Conservation (phyloP, 73 alveolate genomes). For the Breviolum minutum region DNA sequence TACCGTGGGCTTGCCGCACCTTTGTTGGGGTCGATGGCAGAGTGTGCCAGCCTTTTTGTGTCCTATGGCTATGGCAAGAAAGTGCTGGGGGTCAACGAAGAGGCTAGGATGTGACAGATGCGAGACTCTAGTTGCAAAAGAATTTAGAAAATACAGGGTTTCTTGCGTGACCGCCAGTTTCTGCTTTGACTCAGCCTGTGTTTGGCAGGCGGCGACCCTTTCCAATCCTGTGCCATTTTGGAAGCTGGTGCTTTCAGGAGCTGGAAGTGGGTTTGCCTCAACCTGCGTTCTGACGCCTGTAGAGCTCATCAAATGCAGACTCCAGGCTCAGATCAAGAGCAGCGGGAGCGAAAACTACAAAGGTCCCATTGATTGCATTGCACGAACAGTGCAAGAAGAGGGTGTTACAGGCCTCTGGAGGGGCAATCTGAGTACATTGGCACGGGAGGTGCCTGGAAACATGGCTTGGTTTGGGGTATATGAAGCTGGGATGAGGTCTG, state of each 20-base stretch:
- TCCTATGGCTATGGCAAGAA: slow-evolving; percentile 51
- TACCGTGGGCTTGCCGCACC: slow-evolving; percentile 83
- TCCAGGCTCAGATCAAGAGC: slow-evolving; percentile 26
- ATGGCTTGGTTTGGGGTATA: slow-evolving; percentile 72
- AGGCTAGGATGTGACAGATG: background rate
- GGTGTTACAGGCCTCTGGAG: slow-evolving; percentile 72
- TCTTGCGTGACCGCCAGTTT: background rate
- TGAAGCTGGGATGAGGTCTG: slow-evolving; percentile 32
- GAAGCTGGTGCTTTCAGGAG: slow-evolving; percentile 81
- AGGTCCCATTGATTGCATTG: slow-evolving; percentile 72
- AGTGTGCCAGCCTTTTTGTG: slow-evolving; percentile 60
- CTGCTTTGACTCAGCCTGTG: background rate
- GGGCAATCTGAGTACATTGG: slow-evolving; percentile 66
- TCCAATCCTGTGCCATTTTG: slow-evolving; percentile 59
- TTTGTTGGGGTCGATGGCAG: slow-evolving; percentile 89
- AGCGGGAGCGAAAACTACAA: background rate
- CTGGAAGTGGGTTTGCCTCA: slow-evolving; percentile 78
- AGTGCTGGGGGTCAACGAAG: slow-evolving; percentile 32
- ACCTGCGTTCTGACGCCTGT: slow-evolving; percentile 79
- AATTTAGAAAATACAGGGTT: background rate
- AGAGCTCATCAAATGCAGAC: slow-evolving; percentile 80
- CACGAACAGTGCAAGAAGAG: slow-evolving; percentile 67
- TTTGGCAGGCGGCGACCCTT: slow-evolving; percentile 21
- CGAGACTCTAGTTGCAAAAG: background rate
- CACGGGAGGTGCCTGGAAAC: slow-evolving; percentile 81